Evolutionary conservation across 2,329 filamentous ascomycete genomes (phyloP), one percentile per base, ranked within the genome.

Genomic region (Fusarium sp.): DNA sequence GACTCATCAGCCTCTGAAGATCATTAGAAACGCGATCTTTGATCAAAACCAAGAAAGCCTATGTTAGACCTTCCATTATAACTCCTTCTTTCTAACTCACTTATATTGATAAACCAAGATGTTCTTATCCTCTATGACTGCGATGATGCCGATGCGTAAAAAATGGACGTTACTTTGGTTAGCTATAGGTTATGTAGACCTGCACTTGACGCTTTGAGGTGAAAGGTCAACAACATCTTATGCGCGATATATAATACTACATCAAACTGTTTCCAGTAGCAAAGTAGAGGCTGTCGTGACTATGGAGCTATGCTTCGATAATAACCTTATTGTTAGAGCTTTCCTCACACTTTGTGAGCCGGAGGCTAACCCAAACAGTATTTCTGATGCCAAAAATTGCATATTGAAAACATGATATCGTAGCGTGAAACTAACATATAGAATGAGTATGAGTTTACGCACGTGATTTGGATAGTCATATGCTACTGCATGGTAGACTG

Each of bases 1-100:
- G 20, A 8, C 10, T 20, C 11, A 11, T 5, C 4, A 1, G 24
- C 24, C 5, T 11, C 8, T 5, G 5, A 1, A 7, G 2, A 0
- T 30, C 2, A 3, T 17, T 3, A 8, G 7, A 8, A 1, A 1
- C 1, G 32, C 32, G 13, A 32, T 1, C 32, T 32, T 14, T 14
- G 13, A 8, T 32, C 32, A 3, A 14, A 14, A 14, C 13, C 8
- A 14, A 26, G 5, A 14, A 32, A 32, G 32, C 13, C 6, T 32
- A 32, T 14, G 6, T 32, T 7, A 3, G 1, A 14, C 6, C 5
- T 14, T 1, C 1, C 13, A 32, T 32, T 14, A 14, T 6, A 32
- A 32, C 6, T 32, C 32, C 32, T 32, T 32, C 32, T 32, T 32
- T 32, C 13, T 1, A 32, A 32, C 6, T 32, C 13, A 32, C 14